Evolutionary conservation across 495 filamentous ascomycete genomes (phyloP).

Genomic region (Penicillium longicatenatum): DNA sequence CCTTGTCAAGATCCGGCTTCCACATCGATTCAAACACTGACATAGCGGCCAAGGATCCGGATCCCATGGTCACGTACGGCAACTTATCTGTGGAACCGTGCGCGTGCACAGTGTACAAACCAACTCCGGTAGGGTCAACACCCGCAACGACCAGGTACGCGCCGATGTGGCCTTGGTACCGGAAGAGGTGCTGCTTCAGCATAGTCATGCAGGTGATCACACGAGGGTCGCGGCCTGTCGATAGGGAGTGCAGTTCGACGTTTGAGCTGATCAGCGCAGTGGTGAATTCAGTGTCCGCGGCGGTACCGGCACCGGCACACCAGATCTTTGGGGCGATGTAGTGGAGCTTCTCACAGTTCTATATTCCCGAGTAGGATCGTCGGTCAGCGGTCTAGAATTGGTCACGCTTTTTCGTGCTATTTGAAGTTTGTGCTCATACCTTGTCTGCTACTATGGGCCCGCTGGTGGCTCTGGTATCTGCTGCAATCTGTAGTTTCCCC

Average conservation of each 20-base stretch:
- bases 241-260: conserved; percentile 93
- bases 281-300: conserved; percentile 99
- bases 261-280: conserved; percentile 98
- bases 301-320: conserved; percentile 98
- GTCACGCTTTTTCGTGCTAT: not conserved
- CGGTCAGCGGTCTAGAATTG: not conserved
- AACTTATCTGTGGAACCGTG: conserved; percentile 99
- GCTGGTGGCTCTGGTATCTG: conserved; percentile 96
- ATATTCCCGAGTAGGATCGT: not conserved
- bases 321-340: conserved; percentile 99
- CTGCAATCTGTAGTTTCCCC: conserved; percentile 68
- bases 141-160: conserved; percentile 98
- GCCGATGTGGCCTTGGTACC: conserved; percentile 96
- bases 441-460: conserved; percentile 99
- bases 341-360: conserved; percentile 99
- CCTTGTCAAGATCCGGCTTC: conserved; percentile 75
- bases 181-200: conserved; percentile 99
- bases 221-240: conserved; percentile 91
- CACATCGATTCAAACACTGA: conserved; percentile 96
- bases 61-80: conserved; percentile 99
- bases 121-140: conserved; percentile 93
- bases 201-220: conserved; percentile 99
- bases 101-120: conserved; percentile 97
- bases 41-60: conserved; percentile 95
- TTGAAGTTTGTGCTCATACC: conserved; percentile 41